These are phyloP conservation scores for Aspergillus sojae DNA, from an alignment of 2,329 filamentous ascomycete genomes.

Conservation along the genomic window DNA sequence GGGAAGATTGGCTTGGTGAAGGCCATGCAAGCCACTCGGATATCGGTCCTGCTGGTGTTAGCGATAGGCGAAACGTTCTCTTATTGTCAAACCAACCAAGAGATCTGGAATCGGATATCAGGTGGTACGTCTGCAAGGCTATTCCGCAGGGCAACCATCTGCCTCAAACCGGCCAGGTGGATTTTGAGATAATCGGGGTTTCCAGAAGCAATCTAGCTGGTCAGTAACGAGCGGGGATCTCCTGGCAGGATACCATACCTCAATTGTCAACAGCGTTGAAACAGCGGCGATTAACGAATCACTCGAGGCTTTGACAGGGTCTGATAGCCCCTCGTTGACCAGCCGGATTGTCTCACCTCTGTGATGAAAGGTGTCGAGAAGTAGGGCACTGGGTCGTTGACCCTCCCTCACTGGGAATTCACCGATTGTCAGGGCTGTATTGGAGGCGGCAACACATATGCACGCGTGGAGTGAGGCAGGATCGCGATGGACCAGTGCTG, in stretches of 20 bases:
- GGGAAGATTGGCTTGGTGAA: conserved; percentile 42
- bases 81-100: conserved; percentile 34
- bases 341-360: conserved; percentile 43
- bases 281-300: conserved; percentile 44
- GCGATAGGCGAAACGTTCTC: background rate
- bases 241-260: conserved; percentile 28
- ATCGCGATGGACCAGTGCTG: conserved; percentile 36
- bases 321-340: conserved; percentile 42
- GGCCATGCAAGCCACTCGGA: conserved; percentile 43
- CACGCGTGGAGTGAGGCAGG: conserved; percentile 40
- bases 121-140: conserved; percentile 41
- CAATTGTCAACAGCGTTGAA: conserved; percentile 42
- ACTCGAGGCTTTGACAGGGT: conserved; percentile 41
- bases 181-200: conserved; percentile 44
- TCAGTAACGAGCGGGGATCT: conserved; percentile 11
- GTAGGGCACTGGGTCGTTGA: conserved; percentile 31
- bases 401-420: conserved; percentile 39
- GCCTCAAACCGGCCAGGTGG: conserved; percentile 41
- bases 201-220: conserved; percentile 39
- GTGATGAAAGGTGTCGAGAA: conserved; percentile 42
- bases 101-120: conserved; percentile 43
- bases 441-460: conserved; percentile 43
- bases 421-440: conserved; percentile 36
- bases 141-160: conserved; percentile 42
- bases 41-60: conserved; percentile 38